Conservation (phyloP, 2,329 filamentous ascomycete species). For the Hortaea werneckii region DNA sequence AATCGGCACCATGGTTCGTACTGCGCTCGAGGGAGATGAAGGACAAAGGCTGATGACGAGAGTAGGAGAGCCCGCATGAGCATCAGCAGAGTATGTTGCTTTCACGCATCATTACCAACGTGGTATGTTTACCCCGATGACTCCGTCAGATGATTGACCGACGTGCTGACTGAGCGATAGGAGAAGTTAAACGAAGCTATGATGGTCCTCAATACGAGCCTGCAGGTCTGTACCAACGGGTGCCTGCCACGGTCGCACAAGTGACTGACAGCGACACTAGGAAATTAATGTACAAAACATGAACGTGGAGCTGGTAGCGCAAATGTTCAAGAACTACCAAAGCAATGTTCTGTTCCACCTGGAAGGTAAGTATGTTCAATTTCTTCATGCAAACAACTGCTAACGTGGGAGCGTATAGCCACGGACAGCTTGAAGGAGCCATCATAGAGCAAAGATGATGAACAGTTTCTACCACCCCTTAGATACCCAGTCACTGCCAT, state of each 20-base stretch:
- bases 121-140: constrained; percentile 50
- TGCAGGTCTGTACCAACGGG: constrained; percentile 52
- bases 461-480: no score
- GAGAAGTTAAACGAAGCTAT: constrained; percentile 96
- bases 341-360: constrained; percentile 95
- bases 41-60: not conserved
- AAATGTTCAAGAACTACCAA: constrained; percentile 99
- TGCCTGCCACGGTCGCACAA: not conserved
- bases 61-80: constrained; percentile 86
- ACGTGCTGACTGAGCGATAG: constrained; percentile 35
- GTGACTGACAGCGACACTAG: constrained; percentile 33
- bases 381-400: not conserved
- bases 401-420: constrained; percentile 1
- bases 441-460: not conserved
- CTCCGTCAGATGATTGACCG: not conserved
- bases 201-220: constrained; percentile 80
- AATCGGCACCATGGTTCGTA: no score
- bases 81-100: constrained; percentile 92
- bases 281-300: constrained; percentile 98
- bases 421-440: constrained; percentile 8
- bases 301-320: constrained; percentile 94
- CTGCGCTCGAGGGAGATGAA: not conserved
- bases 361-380: constrained; percentile 53
- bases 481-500: no score
- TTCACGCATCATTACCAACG: constrained; percentile 92